Base-by-base conservation (phyloP, 2,329 filamentous ascomycete genomes). In the Knufia petricola region DNA sequence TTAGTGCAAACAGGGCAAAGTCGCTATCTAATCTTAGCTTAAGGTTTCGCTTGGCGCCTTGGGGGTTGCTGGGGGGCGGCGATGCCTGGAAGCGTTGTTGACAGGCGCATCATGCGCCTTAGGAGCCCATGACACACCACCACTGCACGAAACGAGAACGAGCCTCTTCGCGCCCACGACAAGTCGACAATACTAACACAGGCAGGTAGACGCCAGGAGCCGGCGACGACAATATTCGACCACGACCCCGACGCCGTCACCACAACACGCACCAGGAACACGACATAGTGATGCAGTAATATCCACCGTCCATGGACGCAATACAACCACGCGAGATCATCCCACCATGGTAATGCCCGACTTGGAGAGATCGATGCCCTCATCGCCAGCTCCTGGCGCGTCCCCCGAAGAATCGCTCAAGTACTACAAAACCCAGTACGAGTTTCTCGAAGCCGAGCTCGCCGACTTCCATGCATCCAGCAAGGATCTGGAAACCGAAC, bases 371-470 rank as follows among this genome's bases (percentile, higher is more conserved):
- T 36, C 41, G 46, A 57, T 64, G 46, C 64, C 66, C 41, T 67
- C 67, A 46, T 64, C 64, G 50, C 64, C 64, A 50, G 66, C 63
- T 46, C 61, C 64, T 20, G 63, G 63, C 41, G 63, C 64, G 30
- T 66, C 67, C 8, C 57, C 66, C 38, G 82, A 88, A 62, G 86
- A 92, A 62, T 84, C 89, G 53, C 75, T 98, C 46, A 77, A 83
- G 50, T 95, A 92, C 78, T 98, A 96, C 78, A 98, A 98, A 73
- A 70, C 81, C 47, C 90, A 96, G 66, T 96, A 96, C 70, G 88
- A 94, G 69, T 81, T 87, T 64, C 77, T 98, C 31, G 92, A 95
- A 68, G 75, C 81, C 46, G 92, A 98, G 67, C 79, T 98, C 52
- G 79, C 85, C 54, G 92, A 98, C 61, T 98, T 98, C 65, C 87